These are phyloP conservation scores for Acorus gramineus DNA, from an alignment of 106 monocot genomes.

Conservation along the genomic window DNA sequence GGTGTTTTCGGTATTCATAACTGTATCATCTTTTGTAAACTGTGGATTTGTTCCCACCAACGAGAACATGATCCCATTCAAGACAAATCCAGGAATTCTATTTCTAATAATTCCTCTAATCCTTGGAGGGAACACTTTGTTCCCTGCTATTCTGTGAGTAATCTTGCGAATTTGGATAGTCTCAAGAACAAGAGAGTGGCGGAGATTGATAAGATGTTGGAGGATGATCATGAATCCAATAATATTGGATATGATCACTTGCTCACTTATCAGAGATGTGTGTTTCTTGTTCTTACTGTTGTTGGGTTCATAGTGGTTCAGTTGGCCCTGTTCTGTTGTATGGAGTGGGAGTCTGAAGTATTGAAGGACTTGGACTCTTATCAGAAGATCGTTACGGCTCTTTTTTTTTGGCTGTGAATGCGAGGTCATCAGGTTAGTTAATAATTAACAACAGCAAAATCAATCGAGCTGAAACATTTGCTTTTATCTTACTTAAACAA, in stretches of 20 bases:
- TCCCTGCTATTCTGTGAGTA: constrained; percentile 8
- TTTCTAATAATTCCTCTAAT: not conserved
- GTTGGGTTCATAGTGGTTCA: constrained; percentile 2
- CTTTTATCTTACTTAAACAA: too few relatives aligned
- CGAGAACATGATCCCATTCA: constrained; percentile 6
- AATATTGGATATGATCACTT: not conserved
- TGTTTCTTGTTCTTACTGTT: not conserved
- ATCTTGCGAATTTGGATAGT: constrained; percentile 3
- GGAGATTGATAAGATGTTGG: constrained; percentile 3
- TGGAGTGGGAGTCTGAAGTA: constrained; percentile 22
- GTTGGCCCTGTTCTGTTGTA: not conserved
- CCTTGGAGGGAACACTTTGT: constrained; percentile 1
- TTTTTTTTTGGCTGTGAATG: constrained; percentile 37
- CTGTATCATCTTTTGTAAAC: constrained; percentile 32
- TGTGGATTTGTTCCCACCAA: constrained; percentile 1
- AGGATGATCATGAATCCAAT: not conserved
- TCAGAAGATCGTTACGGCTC: constrained; percentile 22
- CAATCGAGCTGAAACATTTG: too few relatives aligned
- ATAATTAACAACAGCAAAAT: too few relatives aligned
- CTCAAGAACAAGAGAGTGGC: not conserved
- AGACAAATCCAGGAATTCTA: not conserved
- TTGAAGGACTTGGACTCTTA: constrained; percentile 18
- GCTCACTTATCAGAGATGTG: not conserved
- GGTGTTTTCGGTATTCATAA: not conserved
- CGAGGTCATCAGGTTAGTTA: too few relatives aligned